Percentiles rank a stretch among this genome's conserved stretches.
phyloP scores from a whole-genome alignment of 805 yeast genomes.

The Kazachstania africana region DNA sequence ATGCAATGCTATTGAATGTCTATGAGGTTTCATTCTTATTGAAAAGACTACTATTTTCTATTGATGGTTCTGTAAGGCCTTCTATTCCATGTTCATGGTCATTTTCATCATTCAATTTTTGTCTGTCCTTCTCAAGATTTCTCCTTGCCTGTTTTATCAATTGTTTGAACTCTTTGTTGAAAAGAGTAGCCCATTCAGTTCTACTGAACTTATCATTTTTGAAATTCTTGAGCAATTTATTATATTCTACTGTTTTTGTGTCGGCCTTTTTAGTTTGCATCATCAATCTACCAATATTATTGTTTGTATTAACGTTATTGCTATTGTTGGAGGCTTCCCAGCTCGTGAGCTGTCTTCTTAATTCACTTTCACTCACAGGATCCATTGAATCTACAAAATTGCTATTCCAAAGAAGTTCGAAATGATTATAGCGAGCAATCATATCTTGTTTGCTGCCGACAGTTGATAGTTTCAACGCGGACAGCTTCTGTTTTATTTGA shows the following conservation, averaged over 20 bases:
- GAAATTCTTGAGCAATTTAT: conserved; percentile 19
- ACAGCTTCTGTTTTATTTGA: conserved; percentile 49
- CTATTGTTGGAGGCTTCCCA: conserved; percentile 45
- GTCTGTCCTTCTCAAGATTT: not conserved
- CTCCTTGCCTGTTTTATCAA: conserved; percentile 29
- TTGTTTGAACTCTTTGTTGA: conserved; percentile 30
- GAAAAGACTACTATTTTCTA: too few species aligned
- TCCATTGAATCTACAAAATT: conserved; percentile 54
- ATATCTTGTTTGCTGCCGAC: conserved; percentile 52
- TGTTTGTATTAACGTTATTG: conserved; percentile 6
- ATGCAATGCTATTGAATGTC: too few species aligned
- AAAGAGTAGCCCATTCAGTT: conserved; percentile 31
- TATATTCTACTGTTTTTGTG: conserved; percentile 18
- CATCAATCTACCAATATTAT: conserved; percentile 4
- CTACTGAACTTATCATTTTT: conserved; percentile 38
- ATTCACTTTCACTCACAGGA: conserved; percentile 46
- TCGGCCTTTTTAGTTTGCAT: conserved; percentile 31
- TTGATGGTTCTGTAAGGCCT: too few species aligned
- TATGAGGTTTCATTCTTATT: too few species aligned
- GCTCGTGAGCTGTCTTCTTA: conserved; percentile 44
- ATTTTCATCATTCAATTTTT: too few species aligned
- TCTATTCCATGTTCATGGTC: too few species aligned
- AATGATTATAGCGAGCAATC: conserved; percentile 66
- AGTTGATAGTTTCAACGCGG: conserved; percentile 42
- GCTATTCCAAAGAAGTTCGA: conserved; percentile 67